A percentile compares a stretch with the other conserved stretches of the same genome.
These are phyloP conservation scores for Hypericum androsaemum DNA, from an alignment of 345 rosid species.

Conservation along the genomic window DNA sequence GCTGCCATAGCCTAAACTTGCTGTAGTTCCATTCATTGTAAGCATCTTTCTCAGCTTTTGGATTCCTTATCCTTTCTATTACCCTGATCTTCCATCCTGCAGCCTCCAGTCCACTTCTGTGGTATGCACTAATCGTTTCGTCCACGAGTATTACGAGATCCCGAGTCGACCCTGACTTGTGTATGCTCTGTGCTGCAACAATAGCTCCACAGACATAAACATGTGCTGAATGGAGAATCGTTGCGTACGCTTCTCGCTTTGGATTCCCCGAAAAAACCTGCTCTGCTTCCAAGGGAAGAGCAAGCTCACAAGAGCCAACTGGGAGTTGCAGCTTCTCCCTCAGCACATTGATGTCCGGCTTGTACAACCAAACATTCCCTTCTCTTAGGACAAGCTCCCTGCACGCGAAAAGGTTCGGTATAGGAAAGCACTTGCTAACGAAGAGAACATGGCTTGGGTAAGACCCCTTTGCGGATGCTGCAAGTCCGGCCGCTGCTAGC, in stretches of 20 bases:
- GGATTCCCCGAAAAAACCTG: conserved; percentile 46
- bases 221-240: conserved; percentile 8
- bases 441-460: conserved; percentile 21
- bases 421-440: conserved; percentile 15
- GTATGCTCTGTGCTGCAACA: conserved; percentile 8
- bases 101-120: conserved; percentile 7
- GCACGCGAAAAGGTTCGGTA: conserved; percentile 22
- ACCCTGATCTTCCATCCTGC: conserved; percentile 7
- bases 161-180: background rate
- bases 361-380: conserved; percentile 24
- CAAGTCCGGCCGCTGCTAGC: conserved; percentile 20
- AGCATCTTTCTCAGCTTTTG: conserved; percentile 8
- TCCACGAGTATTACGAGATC: conserved; percentile 7
- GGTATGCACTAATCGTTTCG: conserved; percentile 2
- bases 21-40: conserved; percentile 12
- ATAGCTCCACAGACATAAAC: conserved; percentile 8
- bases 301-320: conserved; percentile 25
- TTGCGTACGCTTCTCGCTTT: conserved; percentile 9
- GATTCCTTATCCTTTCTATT: conserved; percentile 6
- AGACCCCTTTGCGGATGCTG: conserved; percentile 20
- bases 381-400: conserved; percentile 18
- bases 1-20: conserved; percentile 10
- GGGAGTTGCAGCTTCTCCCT: conserved; percentile 21
- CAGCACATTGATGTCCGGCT: conserved; percentile 18
- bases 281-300: conserved; percentile 24